These are phyloP conservation scores for Macrolepiota fuliginosa DNA, from an alignment of 768 basidiomycete genomes.

Conservation along the genomic window DNA sequence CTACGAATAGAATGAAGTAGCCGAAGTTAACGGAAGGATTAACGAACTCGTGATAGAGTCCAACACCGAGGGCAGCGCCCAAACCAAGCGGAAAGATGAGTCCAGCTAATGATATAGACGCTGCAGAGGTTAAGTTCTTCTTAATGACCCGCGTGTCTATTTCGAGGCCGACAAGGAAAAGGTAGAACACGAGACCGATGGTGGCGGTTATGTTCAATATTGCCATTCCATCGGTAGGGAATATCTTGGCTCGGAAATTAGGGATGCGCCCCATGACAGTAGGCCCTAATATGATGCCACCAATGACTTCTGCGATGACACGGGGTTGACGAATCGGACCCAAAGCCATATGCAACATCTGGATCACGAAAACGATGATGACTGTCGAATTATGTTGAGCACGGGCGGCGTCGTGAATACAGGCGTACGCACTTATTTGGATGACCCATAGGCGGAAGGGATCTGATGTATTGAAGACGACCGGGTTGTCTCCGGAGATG, in stretches of 20 bases:
- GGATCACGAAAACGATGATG: conserved; percentile 79
- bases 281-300: conserved; percentile 83
- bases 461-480: conserved; percentile 54
- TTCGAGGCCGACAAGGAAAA: conserved; percentile 86
- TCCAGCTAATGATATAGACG: conserved; percentile 62
- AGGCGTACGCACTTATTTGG: conserved; percentile 54
- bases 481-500: conserved; percentile 74
- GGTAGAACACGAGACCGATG: conserved; percentile 72
- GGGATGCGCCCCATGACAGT: conserved; percentile 80
- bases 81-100: conserved; percentile 77
- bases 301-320: conserved; percentile 93
- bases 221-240: conserved; percentile 49
- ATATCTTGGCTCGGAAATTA: conserved; percentile 59
- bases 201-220: conserved; percentile 71
- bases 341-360: conserved; percentile 65
- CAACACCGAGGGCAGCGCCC: conserved; percentile 73
- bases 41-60: conserved; percentile 70
- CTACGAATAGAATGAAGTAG: conserved; percentile 83
- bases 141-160: conserved; percentile 71
- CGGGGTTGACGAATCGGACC: conserved; percentile 78
- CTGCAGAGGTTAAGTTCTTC: conserved; percentile 57
- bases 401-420: background rate
- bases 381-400: conserved; percentile 34
- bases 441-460: conserved; percentile 79
- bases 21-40: conserved; percentile 60